These are phyloP conservation scores for Cryphonectria radicalis DNA, from an alignment of 2,329 filamentous ascomycete species.

Conservation along the genomic window DNA sequence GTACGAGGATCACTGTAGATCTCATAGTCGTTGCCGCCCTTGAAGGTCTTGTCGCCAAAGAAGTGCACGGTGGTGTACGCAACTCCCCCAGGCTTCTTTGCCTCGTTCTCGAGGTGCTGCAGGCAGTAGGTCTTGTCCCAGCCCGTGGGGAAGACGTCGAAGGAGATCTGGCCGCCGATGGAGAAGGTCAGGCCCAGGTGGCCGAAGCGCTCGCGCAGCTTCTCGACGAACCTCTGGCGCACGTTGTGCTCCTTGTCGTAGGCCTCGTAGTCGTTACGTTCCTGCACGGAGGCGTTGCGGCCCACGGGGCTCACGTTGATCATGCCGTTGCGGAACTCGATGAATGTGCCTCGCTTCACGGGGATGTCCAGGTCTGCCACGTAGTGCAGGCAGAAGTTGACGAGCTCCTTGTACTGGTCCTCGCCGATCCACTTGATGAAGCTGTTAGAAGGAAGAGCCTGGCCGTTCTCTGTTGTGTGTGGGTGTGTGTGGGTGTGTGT, in stretches of 20 bases:
- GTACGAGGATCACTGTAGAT: constrained; percentile 84
- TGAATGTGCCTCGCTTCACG: constrained; percentile 81
- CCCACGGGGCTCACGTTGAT: constrained; percentile 84
- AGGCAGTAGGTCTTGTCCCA: constrained; percentile 99
- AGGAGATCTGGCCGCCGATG: constrained; percentile 96
- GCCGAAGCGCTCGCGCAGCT: constrained; percentile 78
- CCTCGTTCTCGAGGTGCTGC: constrained; percentile 81
- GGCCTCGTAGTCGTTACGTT: constrained; percentile 80
- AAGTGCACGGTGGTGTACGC: constrained; percentile 91
- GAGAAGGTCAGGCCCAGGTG: constrained; percentile 88
- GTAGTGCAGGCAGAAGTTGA: constrained; percentile 78
- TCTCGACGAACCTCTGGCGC: constrained; percentile 74
- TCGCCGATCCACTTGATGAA: constrained; percentile 96
- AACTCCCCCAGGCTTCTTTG: constrained; percentile 69
- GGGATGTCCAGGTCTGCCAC: constrained; percentile 83
- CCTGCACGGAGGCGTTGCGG: constrained; percentile 79
- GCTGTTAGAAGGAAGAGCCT: constrained; percentile 74
- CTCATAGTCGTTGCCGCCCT: constrained; percentile 94
- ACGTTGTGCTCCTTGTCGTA: constrained; percentile 82
- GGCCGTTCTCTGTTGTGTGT: constrained; percentile 60
- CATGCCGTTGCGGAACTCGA: constrained; percentile 93
- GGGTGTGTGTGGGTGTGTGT: no score
- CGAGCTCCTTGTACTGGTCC: constrained; percentile 76
- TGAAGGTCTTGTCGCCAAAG: constrained; percentile 93
- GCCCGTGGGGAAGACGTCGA: constrained; percentile 93